Evolutionary conservation across 169 alveolate genomes (phyloP).

Genomic region (Babesia sp.): DNA sequence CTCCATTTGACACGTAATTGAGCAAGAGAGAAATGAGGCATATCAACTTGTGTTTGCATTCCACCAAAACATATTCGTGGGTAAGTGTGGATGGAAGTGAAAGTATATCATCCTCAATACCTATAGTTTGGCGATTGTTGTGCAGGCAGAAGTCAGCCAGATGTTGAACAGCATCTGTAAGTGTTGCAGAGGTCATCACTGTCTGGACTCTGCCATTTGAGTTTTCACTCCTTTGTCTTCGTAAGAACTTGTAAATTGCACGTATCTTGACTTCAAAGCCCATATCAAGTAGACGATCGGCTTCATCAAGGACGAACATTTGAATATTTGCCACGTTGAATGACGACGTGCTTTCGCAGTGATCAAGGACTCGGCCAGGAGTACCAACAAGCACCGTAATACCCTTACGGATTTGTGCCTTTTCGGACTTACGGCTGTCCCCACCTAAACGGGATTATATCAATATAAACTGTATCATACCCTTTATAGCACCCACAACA

Average conservation of each 20-base stretch:
- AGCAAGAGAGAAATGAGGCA: slow-evolving; percentile 45
- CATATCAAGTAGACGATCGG: slow-evolving; percentile 95
- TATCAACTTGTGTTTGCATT: slow-evolving; percentile 59
- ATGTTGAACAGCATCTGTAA: slow-evolving; percentile 76
- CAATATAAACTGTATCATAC: slow-evolving; percentile 30
- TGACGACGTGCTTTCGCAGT: slow-evolving; percentile 86
- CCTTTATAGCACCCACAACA: slow-evolving; percentile 78
- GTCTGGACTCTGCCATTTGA: slow-evolving; percentile 58
- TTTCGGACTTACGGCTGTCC: slow-evolving; percentile 87
- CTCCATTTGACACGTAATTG: slow-evolving; percentile 31
- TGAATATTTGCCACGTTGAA: slow-evolving; percentile 81
- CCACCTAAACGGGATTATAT: slow-evolving; percentile 81
- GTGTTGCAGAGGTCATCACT: slow-evolving; percentile 82
- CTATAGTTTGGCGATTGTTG: slow-evolving; percentile 64
- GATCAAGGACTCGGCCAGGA: slow-evolving; percentile 97
- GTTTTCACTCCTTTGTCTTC: slow-evolving; percentile 9
- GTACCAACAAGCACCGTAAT: slow-evolving; percentile 94
- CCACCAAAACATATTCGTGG: slow-evolving; percentile 54
- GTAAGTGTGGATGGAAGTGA: slow-evolving; percentile 50
- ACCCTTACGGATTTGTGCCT: slow-evolving; percentile 88
- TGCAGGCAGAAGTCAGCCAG: slow-evolving; percentile 77
- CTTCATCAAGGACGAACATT: slow-evolving; percentile 94
- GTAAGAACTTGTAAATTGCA: slow-evolving; percentile 70
- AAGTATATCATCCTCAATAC: slow-evolving; percentile 46
- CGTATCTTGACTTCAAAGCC: slow-evolving; percentile 93